Evolutionary conservation across 2,329 filamentous ascomycete species (phyloP), one percentile per base, ranked within the genome.

Genomic region (Aphanoascus verrucosus): DNA sequence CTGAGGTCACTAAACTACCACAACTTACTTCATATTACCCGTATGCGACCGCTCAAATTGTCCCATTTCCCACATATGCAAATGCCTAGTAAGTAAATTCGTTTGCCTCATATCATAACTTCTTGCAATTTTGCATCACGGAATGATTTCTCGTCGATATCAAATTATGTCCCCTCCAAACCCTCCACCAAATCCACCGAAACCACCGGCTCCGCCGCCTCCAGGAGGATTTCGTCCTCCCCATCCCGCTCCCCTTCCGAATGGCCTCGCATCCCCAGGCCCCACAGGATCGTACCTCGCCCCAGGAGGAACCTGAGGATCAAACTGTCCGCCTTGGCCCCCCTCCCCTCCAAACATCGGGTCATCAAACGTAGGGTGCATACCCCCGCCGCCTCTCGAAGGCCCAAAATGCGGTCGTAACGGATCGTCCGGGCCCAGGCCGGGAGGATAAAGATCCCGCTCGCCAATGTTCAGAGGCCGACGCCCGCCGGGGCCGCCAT

Each of bases 321-420:
- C 79, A 63, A 79, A 84, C 0, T 73, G 75, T 12, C 69, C 74
- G 35, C 70, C 69, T 2, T 74, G 68, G 5, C 66, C 72, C 1
- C 69, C 68, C 8, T 73, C 69, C 1, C 83, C 84, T 5, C 77
- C 78, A 65, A 95, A 95, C 46, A 96, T 69, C 5, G 88, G 88
- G 64, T 97, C 90, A 62, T 95, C 88, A 66, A 95, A 93, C 0
- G 90, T 94, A 0, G 93, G 93, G 69, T 96, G 87, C 93, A 98
- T 98, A 0, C 93, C 93, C 11, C 85, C 82, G 12, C 81, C 79
- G 0, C 80, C 77, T n/a, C 79, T 72, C 46, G 79, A 76, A 31
- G 80, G 79, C 5, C 82, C 79, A 53, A 88, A 80, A 1, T 79
- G 78, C 3, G 80, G 79, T 32, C 86, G 74, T 2, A 96, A 70